phyloP scores from a whole-genome alignment of 1,139 yeast species.

The Sugiyamaella grinbergsii region DNA sequence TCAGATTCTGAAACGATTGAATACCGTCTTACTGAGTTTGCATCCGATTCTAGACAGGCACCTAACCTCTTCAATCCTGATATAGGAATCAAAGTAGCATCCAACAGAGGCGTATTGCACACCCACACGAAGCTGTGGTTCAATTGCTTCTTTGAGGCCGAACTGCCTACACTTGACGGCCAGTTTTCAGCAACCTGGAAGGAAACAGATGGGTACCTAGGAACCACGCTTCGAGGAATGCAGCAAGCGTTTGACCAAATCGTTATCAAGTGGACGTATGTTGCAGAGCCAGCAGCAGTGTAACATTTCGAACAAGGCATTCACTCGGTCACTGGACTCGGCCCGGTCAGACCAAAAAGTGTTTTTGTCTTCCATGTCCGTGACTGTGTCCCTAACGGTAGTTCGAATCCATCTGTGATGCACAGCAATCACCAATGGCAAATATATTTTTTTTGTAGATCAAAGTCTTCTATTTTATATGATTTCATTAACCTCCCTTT shows the following conservation, averaged over 20 bases:
- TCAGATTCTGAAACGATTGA: background rate
- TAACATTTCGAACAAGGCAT: no score
- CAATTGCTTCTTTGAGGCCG: constrained; percentile 42
- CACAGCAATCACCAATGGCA: no score
- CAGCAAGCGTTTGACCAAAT: constrained; percentile 55
- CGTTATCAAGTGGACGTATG: constrained; percentile 40
- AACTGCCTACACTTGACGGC: constrained; percentile 24
- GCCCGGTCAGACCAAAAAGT: no score
- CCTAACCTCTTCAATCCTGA: background rate
- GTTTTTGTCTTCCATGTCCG: no score
- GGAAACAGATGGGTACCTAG: constrained; percentile 70
- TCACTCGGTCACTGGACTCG: no score
- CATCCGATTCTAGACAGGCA: constrained; percentile 11
- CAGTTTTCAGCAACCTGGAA: constrained; percentile 50
- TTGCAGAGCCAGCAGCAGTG: no score
- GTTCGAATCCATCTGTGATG: no score
- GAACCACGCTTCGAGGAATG: constrained; percentile 57
- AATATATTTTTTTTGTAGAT: background rate
- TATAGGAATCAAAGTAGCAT: constrained; percentile 4
- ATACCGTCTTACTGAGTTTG: background rate
- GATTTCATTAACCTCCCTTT: constrained; percentile 59
- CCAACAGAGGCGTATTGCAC: constrained; percentile 23
- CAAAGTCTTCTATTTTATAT: constrained; percentile 5
- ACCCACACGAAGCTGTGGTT: constrained; percentile 40
- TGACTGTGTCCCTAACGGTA: no score